Evolutionary conservation across 2,329 filamentous ascomycete species (phyloP), one percentile per base, ranked within the genome.

Genomic region (Aspergillus ustus): DNA sequence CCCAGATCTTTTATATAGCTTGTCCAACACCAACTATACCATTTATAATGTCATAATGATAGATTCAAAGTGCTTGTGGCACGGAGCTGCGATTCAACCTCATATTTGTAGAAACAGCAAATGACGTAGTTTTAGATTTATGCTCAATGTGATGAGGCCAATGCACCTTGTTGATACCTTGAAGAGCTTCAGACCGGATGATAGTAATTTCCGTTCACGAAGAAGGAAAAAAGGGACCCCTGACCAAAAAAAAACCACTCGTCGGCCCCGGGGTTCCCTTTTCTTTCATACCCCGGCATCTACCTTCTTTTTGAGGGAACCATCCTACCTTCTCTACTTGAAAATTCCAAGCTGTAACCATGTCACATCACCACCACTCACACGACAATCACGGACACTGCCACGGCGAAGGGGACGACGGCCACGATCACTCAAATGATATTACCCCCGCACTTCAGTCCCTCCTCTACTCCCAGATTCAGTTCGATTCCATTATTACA

Each of bases 341-440:
- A 28, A 28, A 34, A 9, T 11, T 57, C 34, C 31, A 29, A 29
- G 43, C 29, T 17, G 17, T n/a, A 15, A 43, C n/a, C 29, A 77
- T 76, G 75, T 73, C 76, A 20, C 71, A 70, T 3, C 76, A 79
- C 62, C 69, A 75, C 65, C 74, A 79, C 55, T 73, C 75, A 53
- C 71, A 78, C 61, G 69, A 75, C 54, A 76, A 82, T 63, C 70
- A 71, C 60, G 77, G 78, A 49, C 80, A 84, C 69, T 82, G 77
- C 60, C 80, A 84, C 64, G 80, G 81, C 1, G 59, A 61, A 20
- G 59, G 59, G 66, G 79, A 82, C 67, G 83, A 84, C 62, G 85
- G 82, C 46, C 93, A 97, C 76, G 93, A 97, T 77, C 94, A 97
- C 80, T 89, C 87, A 51, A 91, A 98, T 81, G 94, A 98, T 81